A percentile compares a stretch with the other conserved stretches of the same genome.
phyloP scores from a whole-genome alignment of 2,329 filamentous ascomycete genomes.

The Teratosphaeria nubilosa region DNA sequence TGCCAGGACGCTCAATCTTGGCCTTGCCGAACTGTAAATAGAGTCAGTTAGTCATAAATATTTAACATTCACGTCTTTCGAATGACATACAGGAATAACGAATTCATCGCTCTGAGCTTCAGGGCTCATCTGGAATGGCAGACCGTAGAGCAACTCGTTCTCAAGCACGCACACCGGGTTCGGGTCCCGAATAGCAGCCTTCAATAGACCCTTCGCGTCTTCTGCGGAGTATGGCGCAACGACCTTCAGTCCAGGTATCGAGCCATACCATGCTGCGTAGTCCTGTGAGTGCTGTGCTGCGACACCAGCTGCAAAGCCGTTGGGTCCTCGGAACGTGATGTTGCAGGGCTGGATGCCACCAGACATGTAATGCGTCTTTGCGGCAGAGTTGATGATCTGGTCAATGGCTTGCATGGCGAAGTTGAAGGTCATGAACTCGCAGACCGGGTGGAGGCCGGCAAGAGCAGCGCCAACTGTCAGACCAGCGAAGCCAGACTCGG shows the following conservation, averaged over 20 bases:
- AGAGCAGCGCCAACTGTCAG: constrained; percentile 90
- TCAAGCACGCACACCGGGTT: constrained; percentile 75
- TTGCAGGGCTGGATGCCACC: constrained; percentile 99
- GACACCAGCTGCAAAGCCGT: constrained; percentile 93
- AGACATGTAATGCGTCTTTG: constrained; percentile 99
- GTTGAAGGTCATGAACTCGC: constrained; percentile 99
- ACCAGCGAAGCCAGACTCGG: constrained; percentile 90
- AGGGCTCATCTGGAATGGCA: constrained; percentile 93
- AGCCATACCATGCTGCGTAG: constrained; percentile 97
- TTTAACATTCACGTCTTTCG: not conserved
- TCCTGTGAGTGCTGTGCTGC: constrained; percentile 98
- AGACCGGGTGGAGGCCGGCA: constrained; percentile 86
- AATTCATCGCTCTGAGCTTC: constrained; percentile 94
- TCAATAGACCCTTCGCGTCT: constrained; percentile 95
- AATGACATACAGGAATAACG: constrained; percentile 58
- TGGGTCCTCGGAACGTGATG: constrained; percentile 98
- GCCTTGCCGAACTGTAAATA: constrained; percentile 71
- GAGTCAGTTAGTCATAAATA: not conserved
- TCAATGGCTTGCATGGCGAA: constrained; percentile 99
- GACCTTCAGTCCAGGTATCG: constrained; percentile 94
- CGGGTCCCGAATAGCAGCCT: constrained; percentile 94
- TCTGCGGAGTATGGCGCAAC: constrained; percentile 93
- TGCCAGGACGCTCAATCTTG: constrained; percentile 94
- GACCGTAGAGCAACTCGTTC: constrained; percentile 70
- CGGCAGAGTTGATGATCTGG: constrained; percentile 97